These are phyloP conservation scores for Byssoonygena ceratinophila DNA, from an alignment of 2,329 filamentous ascomycete genomes.

Conservation along the genomic window DNA sequence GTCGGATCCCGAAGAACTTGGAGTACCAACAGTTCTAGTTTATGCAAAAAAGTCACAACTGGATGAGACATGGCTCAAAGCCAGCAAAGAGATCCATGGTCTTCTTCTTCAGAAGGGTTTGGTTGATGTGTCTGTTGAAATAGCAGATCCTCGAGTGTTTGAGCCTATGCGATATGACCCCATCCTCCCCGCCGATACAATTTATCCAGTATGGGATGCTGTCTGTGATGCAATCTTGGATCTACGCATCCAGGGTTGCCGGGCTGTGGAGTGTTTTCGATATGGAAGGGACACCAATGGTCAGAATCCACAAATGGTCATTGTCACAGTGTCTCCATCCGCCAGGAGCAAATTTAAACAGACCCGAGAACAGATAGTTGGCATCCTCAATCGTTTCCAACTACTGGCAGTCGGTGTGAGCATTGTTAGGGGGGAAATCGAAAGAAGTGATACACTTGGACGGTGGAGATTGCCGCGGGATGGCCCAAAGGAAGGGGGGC, in stretches of 20 bases:
- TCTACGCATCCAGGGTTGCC: neutral
- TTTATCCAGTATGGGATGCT: constrained; percentile 2
- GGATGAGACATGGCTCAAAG: constrained; percentile 1
- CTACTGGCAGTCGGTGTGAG: neutral
- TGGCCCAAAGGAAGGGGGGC: neutral
- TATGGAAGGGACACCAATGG: constrained; percentile 1
- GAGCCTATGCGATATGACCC: constrained; percentile 1
- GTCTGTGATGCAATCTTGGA: constrained; percentile 4
- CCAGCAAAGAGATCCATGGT: constrained; percentile 4
- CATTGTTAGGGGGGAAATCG: neutral
- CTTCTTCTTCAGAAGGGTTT: constrained; percentile 1
- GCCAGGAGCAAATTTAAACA: neutral
- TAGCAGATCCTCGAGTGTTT: constrained; percentile 4
- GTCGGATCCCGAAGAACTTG: neutral
- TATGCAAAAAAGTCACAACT: neutral
- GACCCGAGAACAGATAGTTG: constrained; percentile 1
- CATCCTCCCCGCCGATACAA: neutral
- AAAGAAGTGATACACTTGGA: neutral
- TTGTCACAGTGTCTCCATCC: constrained; percentile 3
- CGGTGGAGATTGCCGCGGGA: neutral
- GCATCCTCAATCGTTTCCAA: neutral
- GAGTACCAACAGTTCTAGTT: constrained; percentile 1
- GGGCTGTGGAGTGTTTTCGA: constrained; percentile 4
- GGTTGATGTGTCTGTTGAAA: neutral
- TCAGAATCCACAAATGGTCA: constrained; percentile 2